Base-by-base conservation (phyloP, 345 rosid genomes). In the Murraya paniculata region DNA sequence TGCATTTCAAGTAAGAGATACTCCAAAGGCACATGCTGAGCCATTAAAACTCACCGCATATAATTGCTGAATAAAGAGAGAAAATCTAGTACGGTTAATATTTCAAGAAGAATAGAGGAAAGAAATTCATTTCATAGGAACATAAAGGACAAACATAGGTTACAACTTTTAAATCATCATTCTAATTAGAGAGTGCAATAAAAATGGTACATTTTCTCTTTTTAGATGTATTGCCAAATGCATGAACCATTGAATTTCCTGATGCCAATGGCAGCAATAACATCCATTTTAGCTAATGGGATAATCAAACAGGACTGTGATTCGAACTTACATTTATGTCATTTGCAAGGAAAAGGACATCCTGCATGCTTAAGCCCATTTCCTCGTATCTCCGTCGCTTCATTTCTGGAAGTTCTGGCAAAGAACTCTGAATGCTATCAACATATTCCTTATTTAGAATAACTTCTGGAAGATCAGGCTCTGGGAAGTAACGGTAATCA, bases 381-480 rank as follows among this genome's bases (percentile, higher is more conserved):
- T 78, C 86, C 83, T 95, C 97, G 58, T 89, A 93, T 72, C 98
- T 89, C 75, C 97, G 85, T 28, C 97, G 96, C 83, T 90, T 95
- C 77, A 80, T 82, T 84, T 95, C 99, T 77, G 98, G 98, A 84
- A 93, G 95, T 82, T 95, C 98, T 0, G 98, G 99, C 86, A 90
- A 83, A 69, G 90, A 88, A 81, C 81, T 78, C 36, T 36, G 72
- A 60, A 91, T 90, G 77, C 85, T 82, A 74, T 93, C 88, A 48
- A 95, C 82, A 62, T 86, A 95, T 30, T 88, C 97, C 87, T 89
- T 66, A 45, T 86, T 82, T 55, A 95, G 89, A 80, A 87, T 81
- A 82, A 95, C 97, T 87, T 88, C 94, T 61, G 98, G 98, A 83
- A 95, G 90, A 86, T 93, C 98, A 67, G 98, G 99, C 86, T 95